A percentile compares a stretch with the other conserved stretches of the same genome.
phyloP scores from a whole-genome alignment of 768 basidiomycete genomes.

The Boletus eberwhitei region DNA sequence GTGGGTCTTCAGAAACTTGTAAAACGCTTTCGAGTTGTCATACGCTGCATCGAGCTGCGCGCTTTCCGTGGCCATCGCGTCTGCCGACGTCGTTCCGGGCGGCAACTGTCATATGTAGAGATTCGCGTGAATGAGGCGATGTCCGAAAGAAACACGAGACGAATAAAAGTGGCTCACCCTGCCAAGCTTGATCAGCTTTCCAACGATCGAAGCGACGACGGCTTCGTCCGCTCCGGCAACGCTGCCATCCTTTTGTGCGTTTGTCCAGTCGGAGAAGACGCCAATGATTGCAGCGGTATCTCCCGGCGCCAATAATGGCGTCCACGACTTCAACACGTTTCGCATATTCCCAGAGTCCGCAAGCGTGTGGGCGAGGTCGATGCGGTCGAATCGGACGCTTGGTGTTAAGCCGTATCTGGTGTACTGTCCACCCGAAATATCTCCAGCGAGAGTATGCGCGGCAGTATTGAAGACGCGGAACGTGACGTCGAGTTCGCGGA shows the following conservation, averaged over 20 bases:
- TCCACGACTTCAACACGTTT: constrained; percentile 35
- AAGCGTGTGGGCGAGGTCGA: constrained; percentile 40
- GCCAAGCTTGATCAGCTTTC: constrained; percentile 11
- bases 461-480: constrained; percentile 36
- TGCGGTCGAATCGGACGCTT: constrained; percentile 38
- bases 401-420: constrained; percentile 24
- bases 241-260: constrained; percentile 5
- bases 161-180: constrained; percentile 15
- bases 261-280: constrained; percentile 42
- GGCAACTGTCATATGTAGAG: constrained; percentile 11
- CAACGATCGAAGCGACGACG: constrained; percentile 11
- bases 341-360: constrained; percentile 34
- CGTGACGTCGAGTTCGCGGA: constrained; percentile 35
- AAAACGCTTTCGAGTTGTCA: constrained; percentile 40
- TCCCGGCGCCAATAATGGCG: constrained; percentile 31
- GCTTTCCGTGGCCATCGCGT: constrained; percentile 1
- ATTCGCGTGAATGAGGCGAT: neutral
- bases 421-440: constrained; percentile 27
- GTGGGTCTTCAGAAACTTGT: constrained; percentile 28
- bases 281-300: constrained; percentile 36
- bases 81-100: constrained; percentile 4
- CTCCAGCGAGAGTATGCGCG: constrained; percentile 37
- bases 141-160: neutral
- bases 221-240: constrained; percentile 13
- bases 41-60: constrained; percentile 27